Conservation (phyloP, 129 eudicot genomes). For the Tanacetum coccineum region DNA sequence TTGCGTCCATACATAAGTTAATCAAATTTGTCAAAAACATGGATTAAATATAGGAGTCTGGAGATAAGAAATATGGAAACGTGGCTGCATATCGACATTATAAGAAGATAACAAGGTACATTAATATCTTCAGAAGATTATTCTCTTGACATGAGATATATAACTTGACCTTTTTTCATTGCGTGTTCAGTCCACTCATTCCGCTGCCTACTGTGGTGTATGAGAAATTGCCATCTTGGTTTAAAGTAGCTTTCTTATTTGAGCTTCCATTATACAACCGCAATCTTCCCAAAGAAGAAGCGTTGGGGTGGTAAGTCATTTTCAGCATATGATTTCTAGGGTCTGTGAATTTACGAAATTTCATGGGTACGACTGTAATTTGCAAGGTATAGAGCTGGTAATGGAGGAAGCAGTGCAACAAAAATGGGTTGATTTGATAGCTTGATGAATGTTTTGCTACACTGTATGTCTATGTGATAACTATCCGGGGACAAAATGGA, state of each 20-base stretch:
- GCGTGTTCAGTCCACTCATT: slow-evolving; percentile 71
- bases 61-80: slow-evolving; percentile 82
- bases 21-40: slow-evolving; percentile 8
- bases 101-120: slow-evolving; percentile 82
- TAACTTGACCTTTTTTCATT: background rate
- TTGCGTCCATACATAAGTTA: slow-evolving; percentile 6
- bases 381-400: slow-evolving; percentile 35
- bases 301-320: slow-evolving; percentile 48
- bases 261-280: slow-evolving; percentile 84
- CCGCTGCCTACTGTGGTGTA: slow-evolving; percentile 72
- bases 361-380: slow-evolving; percentile 23
- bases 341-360: slow-evolving; percentile 12
- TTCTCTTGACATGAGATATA: slow-evolving; percentile 5
- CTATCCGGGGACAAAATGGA: background rate
- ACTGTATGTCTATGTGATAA: background rate
- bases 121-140: background rate
- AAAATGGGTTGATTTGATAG: slow-evolving; percentile 26
- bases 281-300: slow-evolving; percentile 64
- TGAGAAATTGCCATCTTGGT: slow-evolving; percentile 67
- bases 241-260: slow-evolving; percentile 65
- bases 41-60: slow-evolving; percentile 59
- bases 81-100: slow-evolving; percentile 58
- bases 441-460: background rate
- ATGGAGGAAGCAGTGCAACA: slow-evolving; percentile 12
- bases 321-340: slow-evolving; percentile 1